phyloP scores from a whole-genome alignment of 352 stramenopile genomes.

The Phytophthora citricola region DNA sequence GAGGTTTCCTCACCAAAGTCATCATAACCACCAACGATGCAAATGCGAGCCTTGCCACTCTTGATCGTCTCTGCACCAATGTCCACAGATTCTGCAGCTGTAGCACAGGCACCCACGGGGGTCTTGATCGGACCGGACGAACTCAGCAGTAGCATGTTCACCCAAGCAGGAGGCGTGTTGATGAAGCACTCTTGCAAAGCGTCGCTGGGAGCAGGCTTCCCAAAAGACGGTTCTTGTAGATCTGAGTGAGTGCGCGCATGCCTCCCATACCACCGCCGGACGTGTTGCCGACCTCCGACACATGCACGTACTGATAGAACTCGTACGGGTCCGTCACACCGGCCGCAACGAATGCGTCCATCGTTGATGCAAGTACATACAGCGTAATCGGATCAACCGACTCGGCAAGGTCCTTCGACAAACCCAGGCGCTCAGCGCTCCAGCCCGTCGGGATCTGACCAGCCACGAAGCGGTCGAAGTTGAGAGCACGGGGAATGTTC shows the following conservation, averaged over 20 bases:
- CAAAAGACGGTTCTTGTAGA: constrained; percentile 77
- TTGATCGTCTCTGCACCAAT: constrained; percentile 91
- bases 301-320: constrained; percentile 93
- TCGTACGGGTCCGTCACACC: constrained; percentile 91
- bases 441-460: constrained; percentile 91
- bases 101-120: constrained; percentile 86
- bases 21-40: constrained; percentile 88
- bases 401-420: constrained; percentile 84
- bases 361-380: constrained; percentile 76
- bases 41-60: constrained; percentile 84
- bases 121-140: constrained; percentile 92
- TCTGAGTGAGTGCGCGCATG: constrained; percentile 77
- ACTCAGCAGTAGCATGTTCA: constrained; percentile 91
- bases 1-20: constrained; percentile 88
- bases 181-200: constrained; percentile 89
- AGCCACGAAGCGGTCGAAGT: constrained; percentile 87
- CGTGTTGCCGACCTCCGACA: constrained; percentile 88
- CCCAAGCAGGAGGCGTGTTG: constrained; percentile 89
- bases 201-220: constrained; percentile 81
- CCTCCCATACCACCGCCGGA: constrained; percentile 86
- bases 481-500: constrained; percentile 80
- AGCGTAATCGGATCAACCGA: constrained; percentile 84
- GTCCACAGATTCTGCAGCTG: constrained; percentile 86
- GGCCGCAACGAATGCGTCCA: constrained; percentile 81
- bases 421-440: constrained; percentile 80